phyloP scores from a whole-genome alignment of 2,329 filamentous ascomycete genomes.

The Fusarium hostae region DNA sequence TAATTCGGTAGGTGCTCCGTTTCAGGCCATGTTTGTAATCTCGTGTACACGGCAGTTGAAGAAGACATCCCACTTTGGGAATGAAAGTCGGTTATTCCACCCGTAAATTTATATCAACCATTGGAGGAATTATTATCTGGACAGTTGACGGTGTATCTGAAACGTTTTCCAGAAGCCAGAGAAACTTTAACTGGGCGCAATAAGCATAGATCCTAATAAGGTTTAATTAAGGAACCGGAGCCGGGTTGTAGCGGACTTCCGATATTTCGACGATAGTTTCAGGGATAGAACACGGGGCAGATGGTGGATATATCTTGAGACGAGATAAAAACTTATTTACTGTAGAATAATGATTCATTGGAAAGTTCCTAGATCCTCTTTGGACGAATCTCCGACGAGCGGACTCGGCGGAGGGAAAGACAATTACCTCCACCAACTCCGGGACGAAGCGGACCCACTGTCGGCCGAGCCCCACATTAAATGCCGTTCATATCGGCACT shows the following conservation, averaged over 20 bases:
- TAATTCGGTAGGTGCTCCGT: constrained; percentile 25
- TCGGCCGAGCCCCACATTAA: background rate
- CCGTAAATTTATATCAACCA: background rate
- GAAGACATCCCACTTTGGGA: constrained; percentile 8
- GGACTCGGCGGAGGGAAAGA: background rate
- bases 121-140: constrained; percentile 31
- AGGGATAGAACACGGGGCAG: constrained; percentile 13
- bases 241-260: background rate
- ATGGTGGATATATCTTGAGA: background rate
- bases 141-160: constrained; percentile 9
- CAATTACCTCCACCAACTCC: background rate
- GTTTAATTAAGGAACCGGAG: constrained; percentile 35
- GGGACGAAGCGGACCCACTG: background rate
- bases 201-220: constrained; percentile 15
- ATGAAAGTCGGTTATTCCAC: background rate
- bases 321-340: background rate
- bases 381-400: background rate
- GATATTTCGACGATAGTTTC: constrained; percentile 11
- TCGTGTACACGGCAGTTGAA: constrained; percentile 14
- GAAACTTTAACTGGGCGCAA: constrained; percentile 8
- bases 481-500: background rate
- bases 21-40: constrained; percentile 4
- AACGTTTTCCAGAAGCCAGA: constrained; percentile 33
- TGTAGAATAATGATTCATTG: background rate
- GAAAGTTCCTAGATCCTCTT: background rate